Base-by-base conservation (phyloP, 176 grass and related monocot genomes). In the Neostapfia colusana region DNA sequence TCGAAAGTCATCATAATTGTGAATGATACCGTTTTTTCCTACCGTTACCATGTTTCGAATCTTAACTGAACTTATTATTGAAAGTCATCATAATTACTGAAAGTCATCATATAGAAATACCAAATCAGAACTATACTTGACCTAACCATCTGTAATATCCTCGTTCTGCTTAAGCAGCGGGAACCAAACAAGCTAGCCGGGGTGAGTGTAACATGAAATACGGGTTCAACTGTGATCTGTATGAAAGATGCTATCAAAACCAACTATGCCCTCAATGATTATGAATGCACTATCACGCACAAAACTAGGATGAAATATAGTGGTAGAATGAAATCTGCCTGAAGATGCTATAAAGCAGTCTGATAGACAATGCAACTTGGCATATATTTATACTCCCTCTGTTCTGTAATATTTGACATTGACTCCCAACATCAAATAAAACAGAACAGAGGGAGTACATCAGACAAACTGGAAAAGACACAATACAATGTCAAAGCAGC, bases 221-320 rank as follows among this genome's bases (percentile, higher is more conserved):
- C 12, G 31, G 61, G 51, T 69, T 88, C 34, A 28, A 74, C 53
- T 63, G 74, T 88, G 25, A 41, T 62, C 44, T 69, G 63, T 83
- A 60, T 11, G 74, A 38, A 77, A 82, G 61, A 61, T 67, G 58
- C 38, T 60, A 25, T 42, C 51, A 15, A 59, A 53, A 72, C 79
- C 66, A 75, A 71, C 28, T 25, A 42, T 57, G 31, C 31, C 48
- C 66, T 65, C 27, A 10, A 50, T 69, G 36, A 86, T 36, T n/a
- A 63, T 65, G 56, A 57, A 56, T 45, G 56, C 44, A 64, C 56
- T 50, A 10, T n/a, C 60, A 60, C 69, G 24, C 20, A 43, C 20
- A 55, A 78, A 78, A 61, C 53, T 21, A 24, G 3, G 61, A 62
- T 41, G 12, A 42, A 48, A 70, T 51, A 11, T 25, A 37, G 24